Evolutionary conservation across 1,284 basidiomycete species (phyloP).

Genomic region (Coniophora puteana): DNA sequence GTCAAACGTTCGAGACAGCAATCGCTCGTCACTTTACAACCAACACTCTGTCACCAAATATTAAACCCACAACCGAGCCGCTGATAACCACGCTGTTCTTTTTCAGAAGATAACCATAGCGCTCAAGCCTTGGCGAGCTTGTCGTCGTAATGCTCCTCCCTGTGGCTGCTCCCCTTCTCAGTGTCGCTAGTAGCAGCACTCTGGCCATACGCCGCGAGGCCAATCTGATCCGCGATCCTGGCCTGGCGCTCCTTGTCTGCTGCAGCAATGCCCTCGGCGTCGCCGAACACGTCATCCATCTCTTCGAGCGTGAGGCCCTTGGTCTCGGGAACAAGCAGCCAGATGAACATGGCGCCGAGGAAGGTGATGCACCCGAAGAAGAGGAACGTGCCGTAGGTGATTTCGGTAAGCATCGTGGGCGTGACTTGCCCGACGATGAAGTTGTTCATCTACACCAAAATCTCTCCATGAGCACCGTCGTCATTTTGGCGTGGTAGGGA

Average conservation of each 20-base stretch:
- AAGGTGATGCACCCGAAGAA: slow-evolving; percentile 69
- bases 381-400: slow-evolving; percentile 63
- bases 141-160: slow-evolving; percentile 10
- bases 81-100: too few relatives aligned
- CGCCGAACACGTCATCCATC: slow-evolving; percentile 68
- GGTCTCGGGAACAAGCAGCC: slow-evolving; percentile 66
- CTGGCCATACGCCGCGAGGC: slow-evolving; percentile 33
- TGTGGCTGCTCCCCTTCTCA: slow-evolving; percentile 12
- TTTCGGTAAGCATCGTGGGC: slow-evolving; percentile 55
- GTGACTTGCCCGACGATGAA: slow-evolving; percentile 68
- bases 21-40: too few relatives aligned
- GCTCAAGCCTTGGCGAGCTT: slow-evolving; percentile 8
- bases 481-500: slow-evolving; percentile 1
- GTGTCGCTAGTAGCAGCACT: slow-evolving; percentile 6
- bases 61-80: too few relatives aligned
- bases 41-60: too few relatives aligned
- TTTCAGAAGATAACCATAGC: too few relatives aligned
- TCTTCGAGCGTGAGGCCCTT: slow-evolving; percentile 67
- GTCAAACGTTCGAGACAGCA: too few relatives aligned
- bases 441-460: slow-evolving; percentile 62
- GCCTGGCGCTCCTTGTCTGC: slow-evolving; percentile 53
- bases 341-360: slow-evolving; percentile 58
- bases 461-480: too few relatives aligned
- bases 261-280: slow-evolving; percentile 43
- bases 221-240: slow-evolving; percentile 56